A percentile compares a stretch with the other conserved stretches of the same genome.
phyloP scores from a whole-genome alignment of 2,329 filamentous ascomycete genomes.

The Fusarium mexicanum region DNA sequence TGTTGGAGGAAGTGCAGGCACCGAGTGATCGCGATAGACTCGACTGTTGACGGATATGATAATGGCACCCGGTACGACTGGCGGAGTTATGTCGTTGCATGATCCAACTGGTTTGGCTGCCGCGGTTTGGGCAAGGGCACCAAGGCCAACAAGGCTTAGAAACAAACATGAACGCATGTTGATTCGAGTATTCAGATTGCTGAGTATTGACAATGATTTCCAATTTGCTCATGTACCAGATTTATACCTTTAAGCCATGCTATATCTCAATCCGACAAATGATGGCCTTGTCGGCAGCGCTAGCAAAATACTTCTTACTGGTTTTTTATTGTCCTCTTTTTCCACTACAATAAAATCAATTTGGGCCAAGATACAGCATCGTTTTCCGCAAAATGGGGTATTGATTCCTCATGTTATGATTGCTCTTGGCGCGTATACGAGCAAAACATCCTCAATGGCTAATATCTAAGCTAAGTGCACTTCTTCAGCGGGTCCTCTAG shows the following conservation, averaged over 20 bases:
- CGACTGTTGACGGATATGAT: neutral
- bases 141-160: neutral
- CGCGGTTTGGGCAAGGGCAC: neutral
- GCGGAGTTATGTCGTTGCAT: neutral
- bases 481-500: neutral
- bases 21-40: neutral
- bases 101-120: neutral
- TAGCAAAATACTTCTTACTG: neutral
- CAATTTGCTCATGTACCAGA: neutral
- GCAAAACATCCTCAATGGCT: neutral
- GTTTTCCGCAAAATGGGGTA: accelerated
- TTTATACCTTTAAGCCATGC: neutral
- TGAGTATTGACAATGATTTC: neutral
- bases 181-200: neutral
- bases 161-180: neutral
- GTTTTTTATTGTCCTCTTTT: accelerated
- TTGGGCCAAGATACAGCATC: neutral
- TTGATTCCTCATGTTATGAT: neutral
- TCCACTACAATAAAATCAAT: neutral
- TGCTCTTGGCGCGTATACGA: neutral
- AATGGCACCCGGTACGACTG: neutral
- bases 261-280: neutral
- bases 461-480: neutral
- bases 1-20: neutral
- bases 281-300: neutral